Base-by-base conservation (phyloP, 257 asterid genomes). In the Lantana camara region DNA sequence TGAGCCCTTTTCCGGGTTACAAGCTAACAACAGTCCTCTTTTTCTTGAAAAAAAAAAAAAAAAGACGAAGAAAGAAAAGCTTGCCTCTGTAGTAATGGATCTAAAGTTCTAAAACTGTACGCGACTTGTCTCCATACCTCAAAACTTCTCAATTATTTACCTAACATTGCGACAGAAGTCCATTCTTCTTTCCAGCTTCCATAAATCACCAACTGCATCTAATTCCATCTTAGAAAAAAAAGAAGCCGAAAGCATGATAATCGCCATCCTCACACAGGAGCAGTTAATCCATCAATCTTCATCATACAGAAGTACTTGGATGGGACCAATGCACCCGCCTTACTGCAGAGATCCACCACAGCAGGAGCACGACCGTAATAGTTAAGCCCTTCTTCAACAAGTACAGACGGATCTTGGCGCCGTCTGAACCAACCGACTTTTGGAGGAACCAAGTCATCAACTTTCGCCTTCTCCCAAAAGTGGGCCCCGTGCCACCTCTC, bases 291-390 rank as follows among this genome's bases (percentile, higher is more conserved):
- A 34, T 84, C 85, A 49, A 64, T 0, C 72, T 93, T 93, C 97
- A 93, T 90, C 89, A 82, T 77, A 63, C 88, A 81, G 65, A 64
- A 68, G 77, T 93, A 93, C 63, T 87, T 84, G 9, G 79, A 44
- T 0, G 97, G 95, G 23, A 82, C 87, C 72, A 82, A 12, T 20
- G 86, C 84, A 56, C 97, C 99, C 53, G 82, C 95, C 82, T 84
- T 90, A 29, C 90, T 73, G 76, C 97, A 93, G 15, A 93, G 75
- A 80, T 85, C 95, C 63, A 93, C 90, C 51, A 93, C 91, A 7
- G 87, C 97, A 0, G 97, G 97, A 4, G 91, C 92, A 48, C 70
- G 97, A 0, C 99, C 97, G 20, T 93, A 90, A 61, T 71, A 87
- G n/a, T 53, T 60, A 7, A 97, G 87, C 13, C 97, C 95, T 60